Base-by-base conservation (phyloP, 345 rosid species). In the Syzygium jambos region DNA sequence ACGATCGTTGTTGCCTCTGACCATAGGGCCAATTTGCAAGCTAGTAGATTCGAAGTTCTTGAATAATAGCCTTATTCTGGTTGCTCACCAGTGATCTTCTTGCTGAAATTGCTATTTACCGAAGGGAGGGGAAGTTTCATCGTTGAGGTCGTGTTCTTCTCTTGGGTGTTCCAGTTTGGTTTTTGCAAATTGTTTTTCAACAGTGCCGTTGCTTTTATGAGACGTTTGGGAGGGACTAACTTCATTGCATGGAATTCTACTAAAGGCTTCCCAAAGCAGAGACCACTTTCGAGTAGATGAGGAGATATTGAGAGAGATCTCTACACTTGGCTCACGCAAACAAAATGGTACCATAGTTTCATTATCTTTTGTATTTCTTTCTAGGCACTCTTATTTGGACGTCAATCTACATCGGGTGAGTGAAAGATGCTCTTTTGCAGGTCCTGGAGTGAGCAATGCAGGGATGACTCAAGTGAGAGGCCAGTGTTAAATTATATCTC, bases 391-490 rank as follows among this genome's bases (percentile, higher is more conserved):
- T 27, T 61, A 30, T 61, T 61, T 27, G 27, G 4, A 30, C n/a
- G 16, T 27, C 5, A 13, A 61, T 61, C 1, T 61, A 16, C 68
- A 5, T 61, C 0, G 27, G 68, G 68, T 2, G 34, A 59, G 68
- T 27, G 30, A 61, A 13, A 61, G 9, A 61, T 2, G 68, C 5
- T 61, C 30, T 27, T n/a, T 27, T 46, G 68, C 22, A 95, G 96
- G 93, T 94, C 85, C 88, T 49, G 87, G 87, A 93, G 93, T 92
- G 38, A 93, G 90, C 89, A 78, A 65, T 25, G 30, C 73, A 57
- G 89, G 68, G 53, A 87, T 89, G 88, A 91, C 88, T 78, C 88
- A 92, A 87, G 90, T 90, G 90, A 93, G 87, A 43, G 95, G 88
- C 4, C 3, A 38, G 3, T 38, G 41, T 38, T 38, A 38, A 38